These are phyloP conservation scores for Sphaerostilbella broomeana DNA, from an alignment of 2,329 filamentous ascomycete species.

Conservation along the genomic window DNA sequence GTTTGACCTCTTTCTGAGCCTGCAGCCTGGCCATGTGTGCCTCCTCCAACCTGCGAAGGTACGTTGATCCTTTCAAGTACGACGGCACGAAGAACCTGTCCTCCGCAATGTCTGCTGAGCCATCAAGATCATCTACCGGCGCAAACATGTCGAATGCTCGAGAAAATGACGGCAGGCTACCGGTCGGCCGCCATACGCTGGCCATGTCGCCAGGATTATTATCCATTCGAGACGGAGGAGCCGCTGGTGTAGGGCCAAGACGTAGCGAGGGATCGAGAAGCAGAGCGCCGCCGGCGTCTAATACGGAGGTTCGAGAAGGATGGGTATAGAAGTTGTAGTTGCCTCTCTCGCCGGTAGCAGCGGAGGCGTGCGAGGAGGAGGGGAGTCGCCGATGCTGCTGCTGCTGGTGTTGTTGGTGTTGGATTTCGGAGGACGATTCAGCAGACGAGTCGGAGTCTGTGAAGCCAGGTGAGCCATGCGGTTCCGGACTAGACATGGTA, in stretches of 20 bases:
- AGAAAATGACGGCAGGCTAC: conserved; percentile 40
- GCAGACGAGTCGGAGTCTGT: conserved; percentile 20
- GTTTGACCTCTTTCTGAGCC: conserved; percentile 41
- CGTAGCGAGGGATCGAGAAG: conserved; percentile 14
- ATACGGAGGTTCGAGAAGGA: conserved; percentile 34
- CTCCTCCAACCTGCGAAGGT: conserved; percentile 69
- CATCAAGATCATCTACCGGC: conserved; percentile 25
- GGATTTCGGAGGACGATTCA: conserved; percentile 14
- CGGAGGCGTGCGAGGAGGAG: conserved; percentile 24
- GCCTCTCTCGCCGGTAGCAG: conserved; percentile 24
- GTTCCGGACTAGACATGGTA: conserved; percentile 17
- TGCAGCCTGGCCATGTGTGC: conserved; percentile 55
- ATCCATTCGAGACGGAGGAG: conserved; percentile 25
- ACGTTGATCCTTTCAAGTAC: conserved; percentile 71
- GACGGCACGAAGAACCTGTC: conserved; percentile 71
- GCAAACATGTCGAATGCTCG: conserved; percentile 47
- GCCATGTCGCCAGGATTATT: conserved; percentile 24
- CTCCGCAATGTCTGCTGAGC: conserved; percentile 20
- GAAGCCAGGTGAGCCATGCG: conserved; percentile 21
- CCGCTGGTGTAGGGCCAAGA: conserved; percentile 6
- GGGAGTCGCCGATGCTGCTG: conserved; percentile 11
- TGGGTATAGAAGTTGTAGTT: conserved; percentile 41
- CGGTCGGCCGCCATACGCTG: conserved; percentile 19
- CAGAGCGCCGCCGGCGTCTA: conserved; percentile 41
- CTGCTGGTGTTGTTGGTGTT: too few species aligned